Conservation (phyloP, 2,329 filamentous ascomycete species). For the Fusarium armeniacum region DNA sequence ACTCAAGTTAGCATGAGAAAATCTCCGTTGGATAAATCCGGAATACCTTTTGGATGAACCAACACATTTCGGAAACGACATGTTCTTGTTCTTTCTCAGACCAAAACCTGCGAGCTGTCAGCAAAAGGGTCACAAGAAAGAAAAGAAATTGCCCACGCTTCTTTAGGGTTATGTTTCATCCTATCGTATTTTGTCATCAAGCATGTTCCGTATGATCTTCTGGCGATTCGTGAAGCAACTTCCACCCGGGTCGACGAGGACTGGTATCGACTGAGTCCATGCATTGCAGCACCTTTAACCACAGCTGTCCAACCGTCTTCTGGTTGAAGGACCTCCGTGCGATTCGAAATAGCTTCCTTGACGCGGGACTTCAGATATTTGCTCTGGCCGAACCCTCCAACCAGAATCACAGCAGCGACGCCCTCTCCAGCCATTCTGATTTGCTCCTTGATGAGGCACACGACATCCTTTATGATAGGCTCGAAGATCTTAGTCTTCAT, state of each 20-base stretch:
- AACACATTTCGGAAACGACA: conserved; percentile 57
- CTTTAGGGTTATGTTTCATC: conserved; percentile 54
- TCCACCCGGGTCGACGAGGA: conserved; percentile 50
- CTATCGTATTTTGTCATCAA: conserved; percentile 55
- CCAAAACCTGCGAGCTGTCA: conserved; percentile 53
- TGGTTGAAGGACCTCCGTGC: conserved; percentile 62
- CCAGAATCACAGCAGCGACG: conserved; percentile 60
- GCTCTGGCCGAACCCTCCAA: conserved; percentile 64
- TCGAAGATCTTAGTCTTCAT: conserved; percentile 72
- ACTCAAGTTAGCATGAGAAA: conserved; percentile 13
- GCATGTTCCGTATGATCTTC: conserved; percentile 56
- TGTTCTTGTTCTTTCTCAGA: conserved; percentile 56
- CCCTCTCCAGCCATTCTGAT: conserved; percentile 55
- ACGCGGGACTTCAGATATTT: conserved; percentile 61
- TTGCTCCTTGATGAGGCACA: conserved; percentile 59
- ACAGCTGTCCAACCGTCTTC: conserved; percentile 65
- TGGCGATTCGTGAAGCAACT: conserved; percentile 55
- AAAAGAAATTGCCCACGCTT: conserved; percentile 51
- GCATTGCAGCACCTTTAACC: conserved; percentile 65
- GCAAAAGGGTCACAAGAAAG: not conserved
- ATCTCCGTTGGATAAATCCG: not conserved
- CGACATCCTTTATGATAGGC: conserved; percentile 60
- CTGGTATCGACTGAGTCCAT: conserved; percentile 54
- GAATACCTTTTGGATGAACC: conserved; percentile 57
- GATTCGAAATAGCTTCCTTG: conserved; percentile 52